Conservation (phyloP, 2,329 filamentous ascomycete species). For the Didymella keratinophila region DNA sequence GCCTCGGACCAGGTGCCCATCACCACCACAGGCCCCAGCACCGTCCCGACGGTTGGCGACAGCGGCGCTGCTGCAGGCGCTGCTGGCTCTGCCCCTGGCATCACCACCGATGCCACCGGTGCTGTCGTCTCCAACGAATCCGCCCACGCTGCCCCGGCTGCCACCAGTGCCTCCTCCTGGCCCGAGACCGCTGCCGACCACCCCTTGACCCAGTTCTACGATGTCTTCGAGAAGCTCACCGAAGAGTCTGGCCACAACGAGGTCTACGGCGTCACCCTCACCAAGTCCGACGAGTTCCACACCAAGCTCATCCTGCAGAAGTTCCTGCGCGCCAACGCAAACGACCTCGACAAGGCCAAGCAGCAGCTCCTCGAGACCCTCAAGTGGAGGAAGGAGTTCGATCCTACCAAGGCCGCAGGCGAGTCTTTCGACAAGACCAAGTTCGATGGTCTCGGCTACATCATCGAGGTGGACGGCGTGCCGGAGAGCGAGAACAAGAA, state of each 20-base stretch:
- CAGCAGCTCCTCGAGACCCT: conserved; percentile 81
- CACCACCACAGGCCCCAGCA: conserved; percentile 15
- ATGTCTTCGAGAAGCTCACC: conserved; percentile 65
- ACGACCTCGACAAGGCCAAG: conserved; percentile 75
- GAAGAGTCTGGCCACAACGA: conserved; percentile 70
- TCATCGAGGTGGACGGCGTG: conserved; percentile 72
- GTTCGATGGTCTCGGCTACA: conserved; percentile 81
- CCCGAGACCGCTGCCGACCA: conserved; percentile 49
- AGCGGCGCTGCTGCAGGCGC: conserved; percentile 12
- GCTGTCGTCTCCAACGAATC: conserved; percentile 9
- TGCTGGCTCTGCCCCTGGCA: conserved; percentile 18
- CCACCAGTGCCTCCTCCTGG: conserved; percentile 38
- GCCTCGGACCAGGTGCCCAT: conserved; percentile 26
- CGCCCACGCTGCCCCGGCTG: conserved; percentile 1
- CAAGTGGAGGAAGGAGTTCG: conserved; percentile 79
- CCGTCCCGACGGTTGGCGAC: conserved; percentile 11
- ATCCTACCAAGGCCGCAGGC: conserved; percentile 71
- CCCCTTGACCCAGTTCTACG: conserved; percentile 64
- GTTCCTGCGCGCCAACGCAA: conserved; percentile 88
- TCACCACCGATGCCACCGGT: conserved; percentile 15
- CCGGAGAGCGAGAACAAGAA: conserved; percentile 63
- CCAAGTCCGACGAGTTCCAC: conserved; percentile 65
- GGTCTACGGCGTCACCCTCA: conserved; percentile 84
- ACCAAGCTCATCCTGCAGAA: conserved; percentile 89
- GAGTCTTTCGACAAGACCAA: conserved; percentile 70